Evolutionary conservation across 2,329 filamentous ascomycete genomes (phyloP).

Genomic region (Fusarium robinianum): DNA sequence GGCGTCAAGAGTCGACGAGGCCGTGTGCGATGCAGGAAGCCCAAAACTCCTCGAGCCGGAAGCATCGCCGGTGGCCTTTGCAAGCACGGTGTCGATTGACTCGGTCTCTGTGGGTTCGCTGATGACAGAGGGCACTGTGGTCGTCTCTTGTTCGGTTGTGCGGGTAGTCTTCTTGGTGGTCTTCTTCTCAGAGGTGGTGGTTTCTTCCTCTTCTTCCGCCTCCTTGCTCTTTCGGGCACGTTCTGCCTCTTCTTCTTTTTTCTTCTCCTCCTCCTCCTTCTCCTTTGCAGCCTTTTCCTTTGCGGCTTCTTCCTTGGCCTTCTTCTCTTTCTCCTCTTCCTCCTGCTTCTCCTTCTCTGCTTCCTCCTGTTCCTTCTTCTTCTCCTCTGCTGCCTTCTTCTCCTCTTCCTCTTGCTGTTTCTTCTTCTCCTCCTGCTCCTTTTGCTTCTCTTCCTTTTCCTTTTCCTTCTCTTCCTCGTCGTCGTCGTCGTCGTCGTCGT

Average conservation of each 20-base stretch:
- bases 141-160: slow-evolving; percentile 25
- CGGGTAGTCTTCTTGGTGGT: slow-evolving; percentile 24
- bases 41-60: slow-evolving; percentile 12
- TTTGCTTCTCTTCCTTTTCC: slow-evolving; percentile 15
- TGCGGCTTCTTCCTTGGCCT: slow-evolving; percentile 1
- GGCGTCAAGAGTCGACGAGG: slow-evolving; percentile 20
- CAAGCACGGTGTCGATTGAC: slow-evolving; percentile 38
- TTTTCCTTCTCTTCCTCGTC: slow-evolving; percentile 21
- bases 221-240: slow-evolving; percentile 18
- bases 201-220: slow-evolving; percentile 4
- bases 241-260: slow-evolving; percentile 15
- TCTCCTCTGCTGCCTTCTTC: slow-evolving; percentile 6
- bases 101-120: slow-evolving; percentile 32
- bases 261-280: neutral
- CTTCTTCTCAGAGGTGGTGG: slow-evolving; percentile 14
- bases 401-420: slow-evolving; percentile 14
- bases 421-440: slow-evolving; percentile 19
- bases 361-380: slow-evolving; percentile 9
- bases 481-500: slow-evolving; percentile 17
- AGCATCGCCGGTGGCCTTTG: slow-evolving; percentile 37
- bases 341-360: slow-evolving; percentile 1
- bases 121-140: slow-evolving; percentile 37
- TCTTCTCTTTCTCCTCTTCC: neutral
- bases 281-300: slow-evolving; percentile 7
- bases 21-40: slow-evolving; percentile 20